phyloP scores from a whole-genome alignment of 2,329 filamentous ascomycete species.

The Fusarium xyrophilum region DNA sequence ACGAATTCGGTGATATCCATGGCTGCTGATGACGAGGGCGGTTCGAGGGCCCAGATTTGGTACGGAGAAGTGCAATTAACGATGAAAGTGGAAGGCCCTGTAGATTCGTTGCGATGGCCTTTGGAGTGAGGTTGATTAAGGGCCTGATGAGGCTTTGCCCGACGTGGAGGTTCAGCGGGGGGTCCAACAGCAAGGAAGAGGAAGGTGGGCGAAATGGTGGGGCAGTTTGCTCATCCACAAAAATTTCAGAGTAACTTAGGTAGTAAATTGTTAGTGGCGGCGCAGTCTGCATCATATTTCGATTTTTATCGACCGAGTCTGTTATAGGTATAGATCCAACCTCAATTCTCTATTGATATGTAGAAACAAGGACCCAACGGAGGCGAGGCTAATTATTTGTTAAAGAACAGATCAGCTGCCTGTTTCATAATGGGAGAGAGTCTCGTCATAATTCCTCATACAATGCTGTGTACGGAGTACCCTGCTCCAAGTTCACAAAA shows the following conservation, averaged over 20 bases:
- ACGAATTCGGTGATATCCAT: conserved; percentile 95
- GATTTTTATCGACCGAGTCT: not conserved
- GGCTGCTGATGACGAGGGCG: conserved; percentile 2
- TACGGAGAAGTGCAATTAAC: not conserved
- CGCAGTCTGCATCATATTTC: not conserved
- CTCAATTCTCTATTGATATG: not conserved
- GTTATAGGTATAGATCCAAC: too few relatives aligned
- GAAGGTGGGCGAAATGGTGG: conserved; percentile 35
- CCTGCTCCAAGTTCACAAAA: not conserved
- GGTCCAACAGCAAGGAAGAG: not conserved
- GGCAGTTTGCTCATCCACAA: conserved; percentile 31
- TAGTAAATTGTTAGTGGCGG: conserved; percentile 30
- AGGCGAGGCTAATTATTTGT: too few relatives aligned
- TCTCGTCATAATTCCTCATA: not conserved
- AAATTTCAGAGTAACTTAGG: too few relatives aligned
- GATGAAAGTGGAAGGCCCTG: not conserved
- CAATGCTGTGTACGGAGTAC: too few relatives aligned
- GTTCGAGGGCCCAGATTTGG: not conserved
- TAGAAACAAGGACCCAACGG: not conserved
- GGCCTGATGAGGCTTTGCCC: conserved; percentile 33
- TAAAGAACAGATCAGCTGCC: not conserved
- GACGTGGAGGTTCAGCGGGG: conserved; percentile 43
- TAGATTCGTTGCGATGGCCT: conserved; percentile 4
- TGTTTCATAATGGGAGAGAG: too few relatives aligned
- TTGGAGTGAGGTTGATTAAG: conserved; percentile 24